phyloP scores from a whole-genome alignment of 768 basidiomycete species.

The Exsudoporus frostii region DNA sequence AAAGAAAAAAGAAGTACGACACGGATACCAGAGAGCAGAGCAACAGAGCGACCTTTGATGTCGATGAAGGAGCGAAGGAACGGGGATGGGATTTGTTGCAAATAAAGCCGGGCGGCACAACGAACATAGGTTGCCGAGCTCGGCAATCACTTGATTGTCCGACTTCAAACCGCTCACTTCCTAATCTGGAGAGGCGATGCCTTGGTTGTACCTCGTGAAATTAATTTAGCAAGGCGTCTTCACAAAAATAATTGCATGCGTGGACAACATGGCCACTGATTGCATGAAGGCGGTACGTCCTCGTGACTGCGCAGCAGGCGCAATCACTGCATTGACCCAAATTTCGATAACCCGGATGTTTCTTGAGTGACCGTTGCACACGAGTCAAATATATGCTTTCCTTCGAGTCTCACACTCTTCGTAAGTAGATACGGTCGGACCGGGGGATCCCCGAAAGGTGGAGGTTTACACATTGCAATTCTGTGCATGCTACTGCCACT shows the following conservation, averaged over 20 bases:
- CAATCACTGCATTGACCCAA: slow-evolving; percentile 17
- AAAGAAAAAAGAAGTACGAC: slow-evolving; percentile 2
- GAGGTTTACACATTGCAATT: background rate
- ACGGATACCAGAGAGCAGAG: slow-evolving; percentile 9
- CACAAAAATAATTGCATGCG: slow-evolving; percentile 17
- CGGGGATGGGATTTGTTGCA: slow-evolving; percentile 37
- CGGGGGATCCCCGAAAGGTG: background rate
- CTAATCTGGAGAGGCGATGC: slow-evolving; percentile 25
- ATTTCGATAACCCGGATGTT: background rate
- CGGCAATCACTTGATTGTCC: slow-evolving; percentile 37
- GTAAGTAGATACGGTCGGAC: background rate
- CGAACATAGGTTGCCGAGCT: slow-evolving; percentile 36
- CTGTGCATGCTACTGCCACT: background rate
- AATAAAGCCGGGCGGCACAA: slow-evolving; percentile 39
- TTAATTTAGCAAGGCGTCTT: slow-evolving; percentile 19
- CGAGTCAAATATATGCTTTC: background rate
- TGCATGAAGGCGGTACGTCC: slow-evolving; percentile 16
- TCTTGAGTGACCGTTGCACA: slow-evolving; percentile 4
- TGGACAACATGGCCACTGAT: slow-evolving; percentile 17
- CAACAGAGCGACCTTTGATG: slow-evolving; percentile 19
- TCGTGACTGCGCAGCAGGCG: slow-evolving; percentile 27
- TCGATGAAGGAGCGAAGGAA: slow-evolving; percentile 31
- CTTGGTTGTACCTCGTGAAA: slow-evolving; percentile 16
- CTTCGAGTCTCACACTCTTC: background rate
- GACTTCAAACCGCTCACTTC: slow-evolving; percentile 35